Conservation (phyloP, 495 filamentous ascomycete genomes). For the Entonaema liquescens region DNA sequence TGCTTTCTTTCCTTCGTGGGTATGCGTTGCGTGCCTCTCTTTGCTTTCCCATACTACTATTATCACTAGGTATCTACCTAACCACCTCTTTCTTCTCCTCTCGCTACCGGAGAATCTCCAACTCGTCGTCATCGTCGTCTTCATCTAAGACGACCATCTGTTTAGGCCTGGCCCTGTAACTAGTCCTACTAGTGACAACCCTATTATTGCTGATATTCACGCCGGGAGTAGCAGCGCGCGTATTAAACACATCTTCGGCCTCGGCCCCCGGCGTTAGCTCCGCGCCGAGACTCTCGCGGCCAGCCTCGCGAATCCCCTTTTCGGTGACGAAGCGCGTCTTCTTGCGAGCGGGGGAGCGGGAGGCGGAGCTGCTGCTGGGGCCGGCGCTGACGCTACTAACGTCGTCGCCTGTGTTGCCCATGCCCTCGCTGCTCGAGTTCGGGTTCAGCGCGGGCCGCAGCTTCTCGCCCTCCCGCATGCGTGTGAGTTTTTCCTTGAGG, state of each 20-base stretch:
- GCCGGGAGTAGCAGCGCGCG: not conserved
- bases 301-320: constrained; percentile 78
- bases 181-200: constrained; percentile 7
- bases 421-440: not conserved
- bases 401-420: not conserved
- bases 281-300: constrained; percentile 74
- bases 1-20: not conserved
- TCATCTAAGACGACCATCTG: constrained; percentile 54
- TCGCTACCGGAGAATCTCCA: constrained; percentile 42
- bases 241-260: not conserved
- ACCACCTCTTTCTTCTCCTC: not conserved
- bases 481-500: constrained; percentile 56
- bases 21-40: not conserved
- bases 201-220: not conserved
- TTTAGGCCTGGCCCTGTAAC: constrained; percentile 25
- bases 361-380: constrained; percentile 11
- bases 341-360: constrained; percentile 65
- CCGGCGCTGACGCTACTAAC: constrained; percentile 1
- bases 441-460: constrained; percentile 33
- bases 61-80: not conserved
- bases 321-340: constrained; percentile 85
- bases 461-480: constrained; percentile 65
- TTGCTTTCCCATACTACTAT: not conserved
- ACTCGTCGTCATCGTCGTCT: constrained; percentile 51
- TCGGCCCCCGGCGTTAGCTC: constrained; percentile 47